Evolutionary conservation across 2,329 filamentous ascomycete genomes (phyloP), one percentile per base, ranked within the genome.

Genomic region (Dactylonectria macrodidyma): DNA sequence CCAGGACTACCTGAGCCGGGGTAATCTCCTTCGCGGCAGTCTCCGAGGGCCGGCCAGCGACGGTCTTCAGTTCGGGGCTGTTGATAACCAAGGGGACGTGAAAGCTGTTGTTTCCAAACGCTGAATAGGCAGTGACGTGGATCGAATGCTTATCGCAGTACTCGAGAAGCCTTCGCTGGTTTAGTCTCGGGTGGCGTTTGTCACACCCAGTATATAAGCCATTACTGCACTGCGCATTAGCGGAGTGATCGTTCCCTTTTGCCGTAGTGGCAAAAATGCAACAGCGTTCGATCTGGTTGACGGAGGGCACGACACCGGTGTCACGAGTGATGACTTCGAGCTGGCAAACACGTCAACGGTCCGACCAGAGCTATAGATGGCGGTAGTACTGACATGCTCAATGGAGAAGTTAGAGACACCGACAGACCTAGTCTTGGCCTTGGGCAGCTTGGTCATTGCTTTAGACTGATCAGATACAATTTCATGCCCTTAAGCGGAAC

Each of bases 381-480:
- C 19, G 19, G 19, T 19, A 19, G 19, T 19, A 19, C 19, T 46
- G 71, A 77, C 76, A 67, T 81, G 78, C 78, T 86, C 85, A 78
- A 92, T 88, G 75, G 84, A 87, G 76, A 92, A 93, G 85, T 93
- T 93, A 79, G 90, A 92, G 69, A 93, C 89, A 76, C 90, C 91
- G 71, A 92, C 89, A 81, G 90, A 89, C 78, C 86, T 86, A 72
- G 87, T 88, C 78, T 91, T 91, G 69, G 82, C 83, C 67, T 84
- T 87, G 62, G 86, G 86, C 24, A 90, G 85, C 79, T 87, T 82
- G 69, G 86, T 86, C 78, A 89, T 75, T 62, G 81, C 81, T 80
- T 8, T 36, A 9, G 34, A 30, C 47, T 6, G 14, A 30, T 41
- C 5, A 34, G 2, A 3, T 34, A 24, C 34, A 57, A 57, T 61